Evolutionary conservation across 176 grass and related monocot species (phyloP).

Genomic region (Eleusine indica): DNA sequence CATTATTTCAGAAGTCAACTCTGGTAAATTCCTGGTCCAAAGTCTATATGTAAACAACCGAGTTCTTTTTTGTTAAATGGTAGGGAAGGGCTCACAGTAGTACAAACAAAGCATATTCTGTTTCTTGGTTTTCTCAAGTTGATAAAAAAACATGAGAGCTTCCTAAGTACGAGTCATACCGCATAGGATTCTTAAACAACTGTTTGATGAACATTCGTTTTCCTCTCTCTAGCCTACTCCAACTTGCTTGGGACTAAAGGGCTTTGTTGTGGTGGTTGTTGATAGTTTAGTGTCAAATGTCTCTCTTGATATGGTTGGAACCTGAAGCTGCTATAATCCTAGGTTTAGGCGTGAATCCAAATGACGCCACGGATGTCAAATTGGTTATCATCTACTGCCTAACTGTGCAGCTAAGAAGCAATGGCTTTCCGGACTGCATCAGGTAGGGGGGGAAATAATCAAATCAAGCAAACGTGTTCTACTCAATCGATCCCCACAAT

Average conservation of each 20-base stretch:
- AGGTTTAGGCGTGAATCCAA: not conserved
- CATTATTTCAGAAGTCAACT: not conserved
- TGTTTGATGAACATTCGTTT: not conserved
- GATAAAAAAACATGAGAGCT: not conserved
- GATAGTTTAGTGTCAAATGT: not conserved
- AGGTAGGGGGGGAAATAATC: not conserved
- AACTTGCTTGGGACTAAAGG: too few relatives aligned
- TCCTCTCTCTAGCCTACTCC: not conserved
- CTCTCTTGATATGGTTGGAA: not conserved
- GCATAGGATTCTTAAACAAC: not conserved
- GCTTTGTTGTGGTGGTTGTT: not conserved
- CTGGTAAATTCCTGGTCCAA: not conserved
- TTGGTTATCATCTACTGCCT: not conserved
- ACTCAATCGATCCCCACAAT: not conserved
- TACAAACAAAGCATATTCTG: not conserved
- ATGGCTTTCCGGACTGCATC: not conserved
- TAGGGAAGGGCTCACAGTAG: too few relatives aligned
- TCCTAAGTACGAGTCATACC: not conserved
- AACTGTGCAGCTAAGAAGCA: not conserved
- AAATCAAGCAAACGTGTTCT: constrained; percentile 15
- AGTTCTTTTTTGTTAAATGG: not conserved
- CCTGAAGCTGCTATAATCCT: not conserved
- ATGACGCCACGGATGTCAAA: not conserved
- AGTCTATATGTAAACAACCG: not conserved
- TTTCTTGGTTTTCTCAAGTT: not conserved